Conservation (phyloP, 768 basidiomycete genomes). For the Pseudohyphozyma bogoriensis region DNA sequence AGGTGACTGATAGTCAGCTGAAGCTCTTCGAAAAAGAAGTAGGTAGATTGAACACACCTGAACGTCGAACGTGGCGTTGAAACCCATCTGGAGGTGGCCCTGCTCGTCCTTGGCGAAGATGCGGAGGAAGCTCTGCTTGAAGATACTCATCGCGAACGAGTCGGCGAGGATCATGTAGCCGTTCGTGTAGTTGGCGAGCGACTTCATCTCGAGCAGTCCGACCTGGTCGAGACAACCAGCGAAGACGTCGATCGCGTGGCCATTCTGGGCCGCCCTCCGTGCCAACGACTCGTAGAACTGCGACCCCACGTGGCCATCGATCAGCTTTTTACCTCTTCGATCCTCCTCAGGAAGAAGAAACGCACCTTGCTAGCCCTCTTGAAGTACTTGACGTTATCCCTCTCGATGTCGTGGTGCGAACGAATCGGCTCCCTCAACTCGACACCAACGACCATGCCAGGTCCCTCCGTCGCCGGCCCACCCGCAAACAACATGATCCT, state of each 20-base stretch:
- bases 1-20: not conserved
- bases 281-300: slow-evolving; percentile 94
- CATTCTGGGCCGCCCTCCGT: slow-evolving; percentile 84
- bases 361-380: slow-evolving; percentile 88
- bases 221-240: slow-evolving; percentile 97
- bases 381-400: slow-evolving; percentile 92
- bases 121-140: slow-evolving; percentile 94
- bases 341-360: not conserved
- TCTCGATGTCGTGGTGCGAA: slow-evolving; percentile 96
- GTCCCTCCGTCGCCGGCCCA: slow-evolving; percentile 91
- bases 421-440: slow-evolving; percentile 95
- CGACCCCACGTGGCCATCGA: too few species aligned
- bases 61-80: slow-evolving; percentile 97
- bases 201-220: slow-evolving; percentile 94
- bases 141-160: slow-evolving; percentile 93
- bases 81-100: slow-evolving; percentile 89
- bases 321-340: too few species aligned
- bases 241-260: slow-evolving; percentile 89
- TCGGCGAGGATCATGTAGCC: slow-evolving; percentile 93
- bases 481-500: slow-evolving; percentile 94
- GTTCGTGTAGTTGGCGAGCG: slow-evolving; percentile 87
- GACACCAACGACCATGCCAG: slow-evolving; percentile 89
- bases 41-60: slow-evolving; percentile 50
- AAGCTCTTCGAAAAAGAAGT: not conserved
- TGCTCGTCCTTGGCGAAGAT: slow-evolving; percentile 87